These are phyloP conservation scores for Cystobasidium tubakii DNA, from an alignment of 768 basidiomycete genomes.

Conservation along the genomic window DNA sequence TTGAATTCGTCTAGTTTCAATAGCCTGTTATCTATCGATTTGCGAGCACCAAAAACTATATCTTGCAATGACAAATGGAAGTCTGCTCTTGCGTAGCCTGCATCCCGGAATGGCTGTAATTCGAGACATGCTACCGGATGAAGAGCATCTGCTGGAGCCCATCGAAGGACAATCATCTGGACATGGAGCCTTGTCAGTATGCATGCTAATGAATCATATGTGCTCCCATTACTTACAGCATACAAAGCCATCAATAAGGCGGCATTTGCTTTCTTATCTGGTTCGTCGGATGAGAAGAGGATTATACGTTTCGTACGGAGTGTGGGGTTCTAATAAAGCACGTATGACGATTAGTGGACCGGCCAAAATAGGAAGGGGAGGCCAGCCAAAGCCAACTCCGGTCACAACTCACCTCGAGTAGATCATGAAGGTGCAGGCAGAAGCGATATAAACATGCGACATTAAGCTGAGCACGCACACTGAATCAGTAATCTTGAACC, in stretches of 20 bases:
- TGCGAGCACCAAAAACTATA: conserved; percentile 85
- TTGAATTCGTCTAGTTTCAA: conserved; percentile 60
- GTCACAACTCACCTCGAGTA: conserved; percentile 62
- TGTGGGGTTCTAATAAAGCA: conserved; percentile 26
- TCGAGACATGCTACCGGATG: conserved; percentile 68
- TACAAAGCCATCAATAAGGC: conserved; percentile 90
- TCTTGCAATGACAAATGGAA: conserved; percentile 90
- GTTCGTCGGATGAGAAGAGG: conserved; percentile 79
- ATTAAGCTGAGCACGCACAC: conserved; percentile 37
- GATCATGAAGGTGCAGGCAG: conserved; percentile 83
- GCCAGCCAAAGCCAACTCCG: background rate
- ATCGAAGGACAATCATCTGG: conserved; percentile 86
- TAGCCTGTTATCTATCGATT: conserved; percentile 48
- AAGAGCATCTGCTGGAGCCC: conserved; percentile 89
- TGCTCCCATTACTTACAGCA: conserved; percentile 63
- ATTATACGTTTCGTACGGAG: conserved; percentile 58
- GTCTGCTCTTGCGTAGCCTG: conserved; percentile 83
- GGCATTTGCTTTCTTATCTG: conserved; percentile 83
- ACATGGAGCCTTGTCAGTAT: conserved; percentile 40
- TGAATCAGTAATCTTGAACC: background rate
- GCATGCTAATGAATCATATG: background rate
- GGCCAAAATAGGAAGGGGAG: too few relatives aligned
- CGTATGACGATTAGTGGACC: too few relatives aligned
- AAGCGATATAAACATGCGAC: conserved; percentile 51
- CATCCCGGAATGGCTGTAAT: conserved; percentile 68